A percentile compares a stretch with the other conserved stretches of the same genome.
Conservation (phyloP, 768 basidiomycete species). For the Termitomyces titanicus region DNA sequence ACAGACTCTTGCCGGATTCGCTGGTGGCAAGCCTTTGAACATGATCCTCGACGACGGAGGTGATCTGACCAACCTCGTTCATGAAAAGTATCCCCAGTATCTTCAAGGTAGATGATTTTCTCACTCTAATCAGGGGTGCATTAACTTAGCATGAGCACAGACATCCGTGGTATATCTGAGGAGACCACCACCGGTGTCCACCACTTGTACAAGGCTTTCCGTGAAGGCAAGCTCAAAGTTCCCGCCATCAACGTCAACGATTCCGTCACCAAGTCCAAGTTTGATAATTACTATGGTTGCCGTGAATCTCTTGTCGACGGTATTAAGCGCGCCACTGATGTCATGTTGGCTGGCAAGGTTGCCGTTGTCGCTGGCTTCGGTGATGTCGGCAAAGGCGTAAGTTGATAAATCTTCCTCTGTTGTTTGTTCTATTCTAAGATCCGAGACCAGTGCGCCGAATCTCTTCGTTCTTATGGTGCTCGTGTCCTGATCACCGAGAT, state of each 20-base stretch:
- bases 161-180: slow-evolving; percentile 92
- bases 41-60: slow-evolving; percentile 99
- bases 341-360: slow-evolving; percentile 99
- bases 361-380: slow-evolving; percentile 98
- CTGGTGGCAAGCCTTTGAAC: slow-evolving; percentile 81
- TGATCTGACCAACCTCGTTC: slow-evolving; percentile 91
- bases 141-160: slow-evolving; percentile 34
- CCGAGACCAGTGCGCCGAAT: slow-evolving; percentile 88
- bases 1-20: slow-evolving; percentile 89
- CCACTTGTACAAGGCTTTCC: slow-evolving; percentile 97
- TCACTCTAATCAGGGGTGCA: neutral
- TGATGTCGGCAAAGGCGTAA: slow-evolving; percentile 98
- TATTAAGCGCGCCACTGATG: slow-evolving; percentile 99
- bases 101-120: slow-evolving; percentile 48
- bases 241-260: slow-evolving; percentile 99
- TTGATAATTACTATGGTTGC: slow-evolving; percentile 98
- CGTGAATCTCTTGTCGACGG: slow-evolving; percentile 99
- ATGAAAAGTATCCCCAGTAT: slow-evolving; percentile 94
- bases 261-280: slow-evolving; percentile 99
- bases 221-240: slow-evolving; percentile 92
- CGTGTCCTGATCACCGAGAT: slow-evolving; percentile 97
- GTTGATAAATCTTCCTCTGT: slow-evolving; percentile 32
- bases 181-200: slow-evolving; percentile 99
- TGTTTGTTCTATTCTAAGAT: neutral
- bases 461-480: slow-evolving; percentile 94